Conservation (phyloP, 495 filamentous ascomycete species). For the Penicillium salamii region DNA sequence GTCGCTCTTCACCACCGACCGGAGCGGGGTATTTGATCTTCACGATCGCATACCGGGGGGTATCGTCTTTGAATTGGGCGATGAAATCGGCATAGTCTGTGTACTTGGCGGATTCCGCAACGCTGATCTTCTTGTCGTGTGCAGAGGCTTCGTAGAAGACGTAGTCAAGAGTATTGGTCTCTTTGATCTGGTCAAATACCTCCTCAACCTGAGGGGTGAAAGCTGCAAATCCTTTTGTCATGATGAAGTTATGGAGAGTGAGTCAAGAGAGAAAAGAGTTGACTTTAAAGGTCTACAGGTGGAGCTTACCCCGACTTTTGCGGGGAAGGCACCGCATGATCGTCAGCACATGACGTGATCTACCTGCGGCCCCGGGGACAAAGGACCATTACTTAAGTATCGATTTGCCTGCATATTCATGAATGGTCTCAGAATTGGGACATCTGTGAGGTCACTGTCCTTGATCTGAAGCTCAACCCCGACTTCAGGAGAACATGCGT, state of each 20-base stretch:
- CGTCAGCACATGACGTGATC: neutral
- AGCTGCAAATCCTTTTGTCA: slow-evolving; percentile 21
- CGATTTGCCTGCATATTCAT: too few relatives aligned
- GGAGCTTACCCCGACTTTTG: slow-evolving; percentile 2
- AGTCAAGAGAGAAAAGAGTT: neutral
- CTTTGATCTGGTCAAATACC: slow-evolving; percentile 20
- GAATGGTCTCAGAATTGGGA: too few relatives aligned
- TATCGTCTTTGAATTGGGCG: slow-evolving; percentile 14
- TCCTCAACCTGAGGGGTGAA: slow-evolving; percentile 20
- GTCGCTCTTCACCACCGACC: slow-evolving; percentile 11
- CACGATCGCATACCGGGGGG: slow-evolving; percentile 17
- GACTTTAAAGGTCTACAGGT: too few relatives aligned
- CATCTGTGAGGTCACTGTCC: too few relatives aligned
- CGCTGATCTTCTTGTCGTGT: slow-evolving; percentile 24
- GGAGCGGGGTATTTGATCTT: slow-evolving; percentile 18
- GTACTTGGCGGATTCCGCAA: slow-evolving; percentile 19
- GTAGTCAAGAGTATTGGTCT: slow-evolving; percentile 17
- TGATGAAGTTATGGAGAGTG: neutral
- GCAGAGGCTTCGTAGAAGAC: slow-evolving; percentile 19
- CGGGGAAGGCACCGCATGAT: neutral
- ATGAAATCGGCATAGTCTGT: slow-evolving; percentile 15
- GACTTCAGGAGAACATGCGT: too few relatives aligned
- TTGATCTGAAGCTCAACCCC: too few relatives aligned
- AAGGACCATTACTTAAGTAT: too few relatives aligned
- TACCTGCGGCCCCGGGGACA: neutral